A percentile compares a stretch with the other conserved stretches of the same genome.
Evolutionary conservation across 2,329 filamentous ascomycete genomes (phyloP).

Genomic region (Scytalidium lignicola): DNA sequence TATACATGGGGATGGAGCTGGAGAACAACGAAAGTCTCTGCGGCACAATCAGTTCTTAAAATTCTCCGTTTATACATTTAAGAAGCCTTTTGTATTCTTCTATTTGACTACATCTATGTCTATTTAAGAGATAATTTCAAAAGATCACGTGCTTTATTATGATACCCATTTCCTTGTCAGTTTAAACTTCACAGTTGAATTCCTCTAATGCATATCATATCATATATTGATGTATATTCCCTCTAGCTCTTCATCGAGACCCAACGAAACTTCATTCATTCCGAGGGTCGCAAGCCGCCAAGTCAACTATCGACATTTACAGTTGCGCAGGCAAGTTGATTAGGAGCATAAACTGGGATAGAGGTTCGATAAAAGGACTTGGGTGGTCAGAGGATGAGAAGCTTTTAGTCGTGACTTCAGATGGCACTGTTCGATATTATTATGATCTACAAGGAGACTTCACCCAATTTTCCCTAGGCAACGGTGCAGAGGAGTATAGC

Average conservation of each 20-base stretch:
- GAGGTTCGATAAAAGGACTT: slow-evolving; percentile 77
- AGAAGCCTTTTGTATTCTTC: no score
- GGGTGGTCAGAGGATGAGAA: slow-evolving; percentile 97
- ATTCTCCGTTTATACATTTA: no score
- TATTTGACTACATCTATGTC: no score
- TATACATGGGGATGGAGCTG: no score
- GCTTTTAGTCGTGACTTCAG: slow-evolving; percentile 79
- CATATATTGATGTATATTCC: slow-evolving; percentile 21
- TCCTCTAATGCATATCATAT: background rate
- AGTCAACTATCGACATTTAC: slow-evolving; percentile 89
- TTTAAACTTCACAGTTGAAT: background rate
- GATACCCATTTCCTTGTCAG: no score
- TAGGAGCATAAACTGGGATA: slow-evolving; percentile 84
- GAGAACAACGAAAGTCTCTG: no score
- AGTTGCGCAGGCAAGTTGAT: slow-evolving; percentile 88
- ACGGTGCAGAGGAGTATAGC: slow-evolving; percentile 82
- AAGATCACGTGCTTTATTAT: no score
- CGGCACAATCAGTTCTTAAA: no score
- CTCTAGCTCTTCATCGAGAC: slow-evolving; percentile 78
- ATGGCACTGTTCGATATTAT: slow-evolving; percentile 84
- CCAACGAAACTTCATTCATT: slow-evolving; percentile 78
- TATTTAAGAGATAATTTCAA: no score
- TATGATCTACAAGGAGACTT: slow-evolving; percentile 93
- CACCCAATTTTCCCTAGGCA: slow-evolving; percentile 85
- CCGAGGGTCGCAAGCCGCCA: slow-evolving; percentile 64